phyloP scores from a whole-genome alignment of 2,329 filamentous ascomycete genomes.

The Gliomastix tumulicola region DNA sequence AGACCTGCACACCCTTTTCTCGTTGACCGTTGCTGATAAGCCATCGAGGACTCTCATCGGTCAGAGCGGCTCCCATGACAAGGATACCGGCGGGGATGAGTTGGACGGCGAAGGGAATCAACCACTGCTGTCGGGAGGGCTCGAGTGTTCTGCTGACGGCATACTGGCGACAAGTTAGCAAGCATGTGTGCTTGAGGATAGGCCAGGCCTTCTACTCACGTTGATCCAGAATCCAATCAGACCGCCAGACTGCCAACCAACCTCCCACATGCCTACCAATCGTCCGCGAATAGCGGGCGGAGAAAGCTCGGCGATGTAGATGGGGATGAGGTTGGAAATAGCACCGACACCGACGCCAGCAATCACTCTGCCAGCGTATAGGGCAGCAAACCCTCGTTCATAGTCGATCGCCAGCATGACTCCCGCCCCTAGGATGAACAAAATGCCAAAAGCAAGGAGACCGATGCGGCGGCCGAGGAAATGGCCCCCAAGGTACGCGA shows the following conservation, averaged over 20 bases:
- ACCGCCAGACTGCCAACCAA: constrained; percentile 45
- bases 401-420: constrained; percentile 49
- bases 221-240: constrained; percentile 44
- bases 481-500: constrained; percentile 45
- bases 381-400: constrained; percentile 34
- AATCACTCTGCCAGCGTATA: constrained; percentile 44
- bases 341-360: constrained; percentile 36
- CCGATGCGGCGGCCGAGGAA: constrained; percentile 9
- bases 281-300: constrained; percentile 47
- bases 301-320: constrained; percentile 36
- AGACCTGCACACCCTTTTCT: constrained; percentile 39
- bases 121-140: constrained; percentile 48
- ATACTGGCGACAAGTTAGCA: no score
- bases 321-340: constrained; percentile 33
- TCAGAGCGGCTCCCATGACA: constrained; percentile 36
- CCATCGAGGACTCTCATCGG: constrained; percentile 53
- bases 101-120: constrained; percentile 60
- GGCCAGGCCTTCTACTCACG: constrained; percentile 36
- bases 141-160: constrained; percentile 46
- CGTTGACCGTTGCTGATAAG: constrained; percentile 46
- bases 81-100: constrained; percentile 54
- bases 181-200: no score
- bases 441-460: background rate
- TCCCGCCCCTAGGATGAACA: constrained; percentile 34
- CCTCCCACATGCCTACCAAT: constrained; percentile 46